Percentiles rank a stretch among this genome's conserved stretches.
Conservation (phyloP, 225 moss, liverwort and hornwort species). For the Neckera pumila region DNA sequence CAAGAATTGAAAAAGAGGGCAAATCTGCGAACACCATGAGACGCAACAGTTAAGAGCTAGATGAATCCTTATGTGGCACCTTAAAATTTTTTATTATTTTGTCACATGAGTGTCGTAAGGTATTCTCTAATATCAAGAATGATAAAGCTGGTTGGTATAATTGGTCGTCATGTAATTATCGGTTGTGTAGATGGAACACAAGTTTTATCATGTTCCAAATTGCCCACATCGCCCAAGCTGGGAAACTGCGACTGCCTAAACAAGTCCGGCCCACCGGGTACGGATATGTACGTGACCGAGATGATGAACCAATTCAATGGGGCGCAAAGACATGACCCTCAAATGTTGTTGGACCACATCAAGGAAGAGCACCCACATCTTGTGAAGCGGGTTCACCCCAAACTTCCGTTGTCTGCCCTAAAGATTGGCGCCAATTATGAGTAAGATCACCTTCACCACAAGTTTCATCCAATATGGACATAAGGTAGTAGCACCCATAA, state of each 20-base stretch:
- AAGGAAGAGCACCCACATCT: conserved; percentile 14
- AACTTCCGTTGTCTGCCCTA: not conserved
- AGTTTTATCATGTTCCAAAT: not conserved
- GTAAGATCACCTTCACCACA: conserved; percentile 4
- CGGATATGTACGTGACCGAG: conserved; percentile 17
- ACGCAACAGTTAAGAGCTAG: fast-evolving
- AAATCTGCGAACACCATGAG: not conserved
- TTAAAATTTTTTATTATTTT: too few relatives aligned
- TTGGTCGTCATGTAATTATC: not conserved
- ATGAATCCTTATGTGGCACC: not conserved
- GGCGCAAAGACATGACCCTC: conserved; percentile 16
- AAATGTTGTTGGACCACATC: conserved; percentile 30
- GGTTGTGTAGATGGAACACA: not conserved
- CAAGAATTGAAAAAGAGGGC: not conserved
- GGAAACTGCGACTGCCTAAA: conserved; percentile 2
- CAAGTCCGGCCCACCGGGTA: not conserved
- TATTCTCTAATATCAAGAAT: too few relatives aligned
- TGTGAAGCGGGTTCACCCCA: conserved; percentile 7
- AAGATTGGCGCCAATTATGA: not conserved
- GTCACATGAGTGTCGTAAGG: not conserved
- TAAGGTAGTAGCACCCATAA: too few relatives aligned
- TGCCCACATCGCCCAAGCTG: conserved; percentile 20
- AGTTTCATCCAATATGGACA: not conserved
- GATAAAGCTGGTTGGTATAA: not conserved
- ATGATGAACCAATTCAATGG: conserved; percentile 41